Percentiles rank a stretch among this genome's conserved stretches.
These are phyloP conservation scores for Blastobotrys chiropterorum DNA, from an alignment of 805 yeast species.

Conservation along the genomic window DNA sequence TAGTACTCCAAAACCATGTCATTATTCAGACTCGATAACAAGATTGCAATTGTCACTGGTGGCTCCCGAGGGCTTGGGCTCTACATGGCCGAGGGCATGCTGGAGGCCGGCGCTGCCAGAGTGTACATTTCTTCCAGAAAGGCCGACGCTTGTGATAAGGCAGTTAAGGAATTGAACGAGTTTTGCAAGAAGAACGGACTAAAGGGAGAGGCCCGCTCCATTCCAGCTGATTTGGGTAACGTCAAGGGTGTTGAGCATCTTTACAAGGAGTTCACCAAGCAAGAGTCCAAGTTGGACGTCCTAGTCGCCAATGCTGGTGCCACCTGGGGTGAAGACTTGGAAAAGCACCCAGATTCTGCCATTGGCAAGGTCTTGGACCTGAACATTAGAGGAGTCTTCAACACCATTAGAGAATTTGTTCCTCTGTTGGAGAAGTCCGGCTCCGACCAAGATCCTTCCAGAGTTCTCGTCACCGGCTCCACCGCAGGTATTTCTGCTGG, in stretches of 20 bases:
- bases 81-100: constrained; percentile 57
- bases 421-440: constrained; percentile 53
- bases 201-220: constrained; percentile 35
- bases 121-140: constrained; percentile 64
- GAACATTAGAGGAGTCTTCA: constrained; percentile 63
- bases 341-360: constrained; percentile 53
- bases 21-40: constrained; percentile 34
- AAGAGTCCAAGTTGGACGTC: constrained; percentile 47
- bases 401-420: constrained; percentile 55
- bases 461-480: constrained; percentile 62
- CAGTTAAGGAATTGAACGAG: constrained; percentile 36
- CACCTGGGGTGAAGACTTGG: constrained; percentile 65
- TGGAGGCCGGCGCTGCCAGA: constrained; percentile 53
- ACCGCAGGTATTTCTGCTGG: constrained; percentile 47
- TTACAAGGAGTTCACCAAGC: constrained; percentile 34
- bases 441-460: constrained; percentile 50
- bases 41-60: constrained; percentile 63
- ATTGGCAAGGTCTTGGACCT: constrained; percentile 56
- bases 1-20: constrained; percentile 6
- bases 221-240: constrained; percentile 53
- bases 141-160: constrained; percentile 52
- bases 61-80: constrained; percentile 74
- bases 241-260: constrained; percentile 44
- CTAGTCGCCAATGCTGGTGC: constrained; percentile 77
- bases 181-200: constrained; percentile 23